phyloP scores from a whole-genome alignment of 1,284 basidiomycete genomes.

The Butyriboletus appendiculatus region DNA sequence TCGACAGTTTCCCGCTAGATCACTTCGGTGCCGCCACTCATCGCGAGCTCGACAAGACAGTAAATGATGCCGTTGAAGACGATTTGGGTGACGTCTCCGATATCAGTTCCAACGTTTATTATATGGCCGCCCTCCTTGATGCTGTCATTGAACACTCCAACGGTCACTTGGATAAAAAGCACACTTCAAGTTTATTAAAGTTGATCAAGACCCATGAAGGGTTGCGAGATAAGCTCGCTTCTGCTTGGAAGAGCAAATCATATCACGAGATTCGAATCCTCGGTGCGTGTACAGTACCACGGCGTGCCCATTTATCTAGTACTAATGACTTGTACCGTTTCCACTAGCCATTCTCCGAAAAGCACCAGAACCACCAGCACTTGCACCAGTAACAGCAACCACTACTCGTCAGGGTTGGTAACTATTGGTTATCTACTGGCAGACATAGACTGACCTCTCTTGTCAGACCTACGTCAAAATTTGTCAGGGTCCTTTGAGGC shows the following conservation, averaged over 20 bases:
- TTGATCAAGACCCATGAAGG: not conserved
- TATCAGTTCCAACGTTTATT: not conserved
- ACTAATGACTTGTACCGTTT: too few relatives aligned
- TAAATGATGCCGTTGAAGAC: not conserved
- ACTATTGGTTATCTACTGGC: not conserved
- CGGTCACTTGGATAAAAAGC: not conserved
- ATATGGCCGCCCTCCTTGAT: too few relatives aligned
- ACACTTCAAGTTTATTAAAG: too few relatives aligned
- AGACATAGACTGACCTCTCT: not conserved
- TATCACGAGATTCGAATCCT: not conserved
- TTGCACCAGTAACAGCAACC: not conserved
- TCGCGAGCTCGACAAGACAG: not conserved
- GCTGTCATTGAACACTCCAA: not conserved
- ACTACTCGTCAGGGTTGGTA: not conserved
- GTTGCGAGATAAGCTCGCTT: not conserved
- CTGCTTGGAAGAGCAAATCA: not conserved
- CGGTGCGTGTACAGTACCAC: not conserved
- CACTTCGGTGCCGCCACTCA: not conserved
- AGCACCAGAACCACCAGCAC: not conserved
- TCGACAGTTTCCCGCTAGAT: not conserved
- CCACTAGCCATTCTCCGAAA: not conserved
- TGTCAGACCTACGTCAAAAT: not conserved
- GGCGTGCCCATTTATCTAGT: too few relatives aligned
- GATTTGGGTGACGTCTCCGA: not conserved
- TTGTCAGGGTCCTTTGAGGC: not conserved